These are phyloP conservation scores for Yarrowia sp. DNA, from an alignment of 805 yeast species.

Conservation along the genomic window DNA sequence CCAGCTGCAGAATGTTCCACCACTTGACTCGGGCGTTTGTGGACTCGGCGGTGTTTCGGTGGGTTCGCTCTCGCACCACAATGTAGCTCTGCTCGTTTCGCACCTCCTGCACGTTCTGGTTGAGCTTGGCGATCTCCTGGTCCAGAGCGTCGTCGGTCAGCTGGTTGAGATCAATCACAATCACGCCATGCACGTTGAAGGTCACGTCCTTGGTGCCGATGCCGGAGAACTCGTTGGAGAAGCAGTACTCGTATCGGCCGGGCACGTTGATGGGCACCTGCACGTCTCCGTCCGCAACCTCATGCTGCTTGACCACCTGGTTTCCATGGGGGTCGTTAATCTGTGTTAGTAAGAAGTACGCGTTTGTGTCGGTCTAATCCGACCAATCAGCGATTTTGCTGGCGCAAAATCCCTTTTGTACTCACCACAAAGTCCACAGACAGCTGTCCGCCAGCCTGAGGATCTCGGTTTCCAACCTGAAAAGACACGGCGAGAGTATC, in stretches of 20 bases:
- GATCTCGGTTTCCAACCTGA: slow-evolving; percentile 90
- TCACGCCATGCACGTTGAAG: slow-evolving; percentile 90
- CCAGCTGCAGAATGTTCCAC: slow-evolving; percentile 92
- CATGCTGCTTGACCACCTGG: slow-evolving; percentile 50
- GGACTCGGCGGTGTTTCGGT: slow-evolving; percentile 97
- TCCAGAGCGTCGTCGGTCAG: slow-evolving; percentile 78
- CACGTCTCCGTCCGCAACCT: slow-evolving; percentile 78
- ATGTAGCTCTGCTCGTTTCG: slow-evolving; percentile 88
- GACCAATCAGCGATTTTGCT: no score
- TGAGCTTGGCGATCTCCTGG: slow-evolving; percentile 71
- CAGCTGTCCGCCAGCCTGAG: slow-evolving; percentile 40
- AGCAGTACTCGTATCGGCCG: slow-evolving; percentile 86
- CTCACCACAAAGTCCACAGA: slow-evolving; percentile 56
- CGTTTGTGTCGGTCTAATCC: no score
- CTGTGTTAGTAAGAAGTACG: slow-evolving; percentile 2
- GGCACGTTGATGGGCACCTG: slow-evolving; percentile 58
- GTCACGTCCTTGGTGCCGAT: slow-evolving; percentile 83
- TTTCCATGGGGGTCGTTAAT: slow-evolving; percentile 50
- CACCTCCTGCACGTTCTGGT: slow-evolving; percentile 77
- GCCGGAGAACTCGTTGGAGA: slow-evolving; percentile 77
- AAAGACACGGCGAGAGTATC: slow-evolving; percentile 85
- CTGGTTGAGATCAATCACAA: slow-evolving; percentile 76
- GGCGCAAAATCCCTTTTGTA: not conserved
- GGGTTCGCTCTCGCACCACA: slow-evolving; percentile 94
- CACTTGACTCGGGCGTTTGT: slow-evolving; percentile 95